phyloP scores from a whole-genome alignment of 2,329 filamentous ascomycete genomes.

The Talaromyces amestolkiae region DNA sequence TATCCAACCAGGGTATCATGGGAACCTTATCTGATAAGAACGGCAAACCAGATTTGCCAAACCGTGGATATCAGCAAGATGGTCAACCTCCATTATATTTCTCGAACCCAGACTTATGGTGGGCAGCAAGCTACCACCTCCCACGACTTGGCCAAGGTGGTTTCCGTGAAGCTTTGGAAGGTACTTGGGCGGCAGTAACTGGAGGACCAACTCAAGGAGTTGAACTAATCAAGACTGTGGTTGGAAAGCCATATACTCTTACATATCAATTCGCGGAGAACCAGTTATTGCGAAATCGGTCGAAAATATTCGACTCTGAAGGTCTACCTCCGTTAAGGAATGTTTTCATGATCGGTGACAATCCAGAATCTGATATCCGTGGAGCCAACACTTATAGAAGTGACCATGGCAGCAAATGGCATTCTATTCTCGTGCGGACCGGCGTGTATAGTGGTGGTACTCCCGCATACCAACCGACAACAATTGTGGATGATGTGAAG shows the following conservation, averaged over 20 bases:
- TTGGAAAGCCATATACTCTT: conserved; percentile 76
- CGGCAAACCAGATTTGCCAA: conserved; percentile 61
- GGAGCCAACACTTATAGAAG: conserved; percentile 77
- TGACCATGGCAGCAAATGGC: conserved; percentile 68
- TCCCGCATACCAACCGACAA: conserved; percentile 61
- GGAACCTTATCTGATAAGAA: conserved; percentile 78
- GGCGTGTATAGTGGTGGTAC: conserved; percentile 66
- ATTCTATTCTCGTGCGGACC: conserved; percentile 72
- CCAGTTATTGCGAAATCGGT: conserved; percentile 63
- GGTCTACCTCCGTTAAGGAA: conserved; percentile 55
- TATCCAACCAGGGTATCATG: conserved; percentile 73
- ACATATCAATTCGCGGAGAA: conserved; percentile 85
- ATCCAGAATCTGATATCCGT: conserved; percentile 83
- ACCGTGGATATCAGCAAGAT: conserved; percentile 78
- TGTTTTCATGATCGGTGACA: conserved; percentile 95
- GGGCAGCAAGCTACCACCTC: conserved; percentile 80
- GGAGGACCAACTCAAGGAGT: conserved; percentile 53
- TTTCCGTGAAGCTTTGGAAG: conserved; percentile 77
- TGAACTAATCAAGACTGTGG: conserved; percentile 61
- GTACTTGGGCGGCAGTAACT: conserved; percentile 73
- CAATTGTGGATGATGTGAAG: conserved; percentile 70
- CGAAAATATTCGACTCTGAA: conserved; percentile 44
- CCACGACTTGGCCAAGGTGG: conserved; percentile 89
- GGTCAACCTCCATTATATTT: conserved; percentile 80
- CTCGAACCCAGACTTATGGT: conserved; percentile 85